Percentiles rank a stretch among this genome's conserved stretches.
Conservation (phyloP, 1,139 yeast species). For the Candida dubliniensis region DNA sequence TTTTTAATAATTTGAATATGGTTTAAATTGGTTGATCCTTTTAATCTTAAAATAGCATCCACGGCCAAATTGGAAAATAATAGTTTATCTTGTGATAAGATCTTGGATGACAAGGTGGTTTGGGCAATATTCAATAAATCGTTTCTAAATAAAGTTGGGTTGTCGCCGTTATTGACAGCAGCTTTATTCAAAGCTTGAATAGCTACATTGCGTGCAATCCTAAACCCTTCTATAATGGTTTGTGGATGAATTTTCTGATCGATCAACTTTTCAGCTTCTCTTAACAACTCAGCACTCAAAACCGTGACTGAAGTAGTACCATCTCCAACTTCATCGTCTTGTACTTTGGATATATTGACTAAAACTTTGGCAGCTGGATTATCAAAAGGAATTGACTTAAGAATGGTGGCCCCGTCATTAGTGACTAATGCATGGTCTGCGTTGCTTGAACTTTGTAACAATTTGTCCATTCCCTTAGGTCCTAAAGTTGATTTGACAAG, state of each 20-base stretch:
- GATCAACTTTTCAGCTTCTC: constrained; percentile 93
- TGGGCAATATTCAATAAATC: constrained; percentile 87
- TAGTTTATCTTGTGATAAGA: constrained; percentile 91
- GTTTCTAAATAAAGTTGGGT: constrained; percentile 63
- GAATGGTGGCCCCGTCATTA: constrained; percentile 97
- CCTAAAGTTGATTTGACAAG: constrained; percentile 94
- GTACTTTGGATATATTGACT: constrained; percentile 94
- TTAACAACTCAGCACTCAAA: constrained; percentile 81
- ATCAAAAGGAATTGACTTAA: constrained; percentile 91
- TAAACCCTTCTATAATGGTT: constrained; percentile 92
- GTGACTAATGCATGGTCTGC: constrained; percentile 76
- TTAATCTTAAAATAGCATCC: constrained; percentile 87
- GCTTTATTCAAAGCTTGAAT: constrained; percentile 72
- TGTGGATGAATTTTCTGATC: constrained; percentile 97
- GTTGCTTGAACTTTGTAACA: constrained; percentile 83
- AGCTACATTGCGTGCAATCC: constrained; percentile 86
- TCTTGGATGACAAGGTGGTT: constrained; percentile 91
- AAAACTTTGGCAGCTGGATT: constrained; percentile 98
- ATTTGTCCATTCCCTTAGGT: constrained; percentile 98
- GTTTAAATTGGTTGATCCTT: constrained; percentile 92
- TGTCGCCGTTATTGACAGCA: constrained; percentile 72
- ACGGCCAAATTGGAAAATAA: constrained; percentile 89
- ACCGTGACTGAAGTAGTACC: constrained; percentile 99
- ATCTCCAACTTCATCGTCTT: constrained; percentile 98
- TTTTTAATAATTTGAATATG: constrained; percentile 93